Evolutionary conservation across 2,329 filamentous ascomycete species (phyloP).

Genomic region (Cytospora leucostoma): DNA sequence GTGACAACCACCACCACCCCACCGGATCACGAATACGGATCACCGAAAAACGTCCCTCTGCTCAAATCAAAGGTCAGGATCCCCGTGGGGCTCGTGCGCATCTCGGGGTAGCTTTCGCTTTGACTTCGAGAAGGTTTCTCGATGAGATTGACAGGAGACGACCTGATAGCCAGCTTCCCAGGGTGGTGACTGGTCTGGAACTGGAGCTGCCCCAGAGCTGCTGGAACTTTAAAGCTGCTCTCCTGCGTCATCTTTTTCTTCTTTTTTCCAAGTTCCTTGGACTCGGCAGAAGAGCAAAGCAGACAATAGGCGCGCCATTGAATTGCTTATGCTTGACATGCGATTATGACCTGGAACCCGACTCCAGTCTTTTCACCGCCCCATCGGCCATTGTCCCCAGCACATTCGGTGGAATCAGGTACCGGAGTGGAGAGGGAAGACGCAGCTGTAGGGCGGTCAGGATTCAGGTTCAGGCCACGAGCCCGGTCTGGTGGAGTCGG

Average conservation of each 20-base stretch:
- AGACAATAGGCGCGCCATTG: background rate
- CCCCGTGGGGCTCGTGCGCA: conserved; percentile 16
- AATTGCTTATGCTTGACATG: conserved; percentile 12
- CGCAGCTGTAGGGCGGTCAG: conserved; percentile 17
- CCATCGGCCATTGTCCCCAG: conserved; percentile 19
- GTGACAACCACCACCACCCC: background rate
- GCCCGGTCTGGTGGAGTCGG: conserved; percentile 5
- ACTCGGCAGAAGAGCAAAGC: conserved; percentile 7
- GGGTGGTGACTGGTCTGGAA: background rate
- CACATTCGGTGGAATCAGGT: conserved; percentile 17
- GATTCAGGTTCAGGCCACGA: conserved; percentile 15
- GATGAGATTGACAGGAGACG: conserved; percentile 14
- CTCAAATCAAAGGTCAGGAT: background rate
- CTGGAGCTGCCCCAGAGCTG: background rate
- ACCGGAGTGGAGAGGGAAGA: conserved; percentile 13
- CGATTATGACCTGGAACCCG: conserved; percentile 19
- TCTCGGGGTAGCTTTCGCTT: conserved; percentile 11
- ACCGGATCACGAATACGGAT: background rate
- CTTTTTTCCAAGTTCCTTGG: background rate
- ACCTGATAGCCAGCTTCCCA: background rate
- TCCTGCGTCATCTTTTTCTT: background rate
- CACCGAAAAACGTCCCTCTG: conserved; percentile 1
- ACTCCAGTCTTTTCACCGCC: conserved; percentile 21
- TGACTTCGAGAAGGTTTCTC: conserved; percentile 4
- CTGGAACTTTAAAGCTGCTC: background rate